Conservation (phyloP, 139 green algal genomes). For the Coelastrella sp. region DNA sequence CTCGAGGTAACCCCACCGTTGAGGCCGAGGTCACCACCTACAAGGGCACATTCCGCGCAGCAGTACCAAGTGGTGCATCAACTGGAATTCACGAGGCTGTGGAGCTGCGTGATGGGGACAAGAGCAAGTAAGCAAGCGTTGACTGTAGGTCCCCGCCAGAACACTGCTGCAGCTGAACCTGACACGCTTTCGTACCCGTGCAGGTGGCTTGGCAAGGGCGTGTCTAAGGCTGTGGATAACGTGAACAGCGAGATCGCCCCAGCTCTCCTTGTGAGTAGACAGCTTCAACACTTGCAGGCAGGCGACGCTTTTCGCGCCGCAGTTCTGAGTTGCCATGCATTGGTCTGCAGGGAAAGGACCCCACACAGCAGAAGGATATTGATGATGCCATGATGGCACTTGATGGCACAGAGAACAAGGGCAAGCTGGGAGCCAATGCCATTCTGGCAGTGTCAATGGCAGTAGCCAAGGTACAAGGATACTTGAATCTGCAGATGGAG, state of each 20-base stretch:
- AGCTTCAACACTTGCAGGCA: too few relatives aligned
- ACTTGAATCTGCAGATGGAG: too few relatives aligned
- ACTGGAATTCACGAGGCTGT: constrained; percentile 98
- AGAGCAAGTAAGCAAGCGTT: constrained; percentile 48
- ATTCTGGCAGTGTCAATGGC: constrained; percentile 99
- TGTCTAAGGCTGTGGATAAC: constrained; percentile 95
- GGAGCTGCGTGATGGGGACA: constrained; percentile 96
- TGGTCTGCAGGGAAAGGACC: constrained; percentile 92
- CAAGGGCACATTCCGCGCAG: constrained; percentile 93
- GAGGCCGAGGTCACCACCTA: constrained; percentile 88
- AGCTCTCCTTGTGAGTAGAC: constrained; percentile 81
- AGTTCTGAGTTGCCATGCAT: too few relatives aligned
- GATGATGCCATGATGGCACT: constrained; percentile 96
- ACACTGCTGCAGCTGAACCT: too few relatives aligned
- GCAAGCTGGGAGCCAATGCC: constrained; percentile 97
- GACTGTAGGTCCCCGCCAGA: neutral
- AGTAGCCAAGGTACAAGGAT: constrained; percentile 86
- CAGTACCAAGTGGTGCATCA: constrained; percentile 93
- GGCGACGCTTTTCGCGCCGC: too few relatives aligned
- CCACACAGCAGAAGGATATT: constrained; percentile 89
- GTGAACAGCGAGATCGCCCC: constrained; percentile 96
- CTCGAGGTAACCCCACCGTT: constrained; percentile 96
- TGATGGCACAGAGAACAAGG: constrained; percentile 98
- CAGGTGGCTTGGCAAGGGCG: constrained; percentile 96
- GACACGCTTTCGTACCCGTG: neutral